Conservation (phyloP, 1,139 yeast species). For the Geotrichum candidum region DNA sequence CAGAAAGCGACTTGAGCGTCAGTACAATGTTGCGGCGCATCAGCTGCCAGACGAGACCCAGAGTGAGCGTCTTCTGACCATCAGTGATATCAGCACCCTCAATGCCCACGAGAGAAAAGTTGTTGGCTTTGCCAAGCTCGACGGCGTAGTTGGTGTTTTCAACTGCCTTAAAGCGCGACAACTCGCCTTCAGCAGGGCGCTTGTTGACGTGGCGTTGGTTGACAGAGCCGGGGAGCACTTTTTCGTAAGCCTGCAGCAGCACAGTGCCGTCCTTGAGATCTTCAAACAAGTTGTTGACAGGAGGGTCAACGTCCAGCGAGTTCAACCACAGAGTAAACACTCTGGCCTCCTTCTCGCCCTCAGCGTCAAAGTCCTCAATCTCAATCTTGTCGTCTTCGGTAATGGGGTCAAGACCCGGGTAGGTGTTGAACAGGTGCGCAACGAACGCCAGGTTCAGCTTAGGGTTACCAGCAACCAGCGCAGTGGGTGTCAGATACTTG, state of each 20-base stretch:
- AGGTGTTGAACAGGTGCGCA: slow-evolving; percentile 91
- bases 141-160: slow-evolving; percentile 97
- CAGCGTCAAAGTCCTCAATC: slow-evolving; percentile 89
- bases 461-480: slow-evolving; percentile 94
- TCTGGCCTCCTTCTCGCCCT: slow-evolving; percentile 98
- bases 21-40: slow-evolving; percentile 92
- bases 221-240: slow-evolving; percentile 90
- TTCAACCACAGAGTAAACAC: slow-evolving; percentile 97
- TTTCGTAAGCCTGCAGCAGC: slow-evolving; percentile 86
- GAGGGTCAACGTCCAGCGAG: slow-evolving; percentile 92
- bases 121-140: slow-evolving; percentile 86
- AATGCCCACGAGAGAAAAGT: slow-evolving; percentile 91
- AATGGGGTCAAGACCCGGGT: slow-evolving; percentile 94
- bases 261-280: slow-evolving; percentile 92
- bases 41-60: slow-evolving; percentile 98
- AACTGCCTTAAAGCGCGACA: slow-evolving; percentile 87
- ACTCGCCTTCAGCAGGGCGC: slow-evolving; percentile 68
- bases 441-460: slow-evolving; percentile 94
- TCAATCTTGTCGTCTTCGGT: slow-evolving; percentile 87
- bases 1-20: slow-evolving; percentile 68
- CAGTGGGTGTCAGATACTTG: slow-evolving; percentile 88
- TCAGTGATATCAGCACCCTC: slow-evolving; percentile 97
- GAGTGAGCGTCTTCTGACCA: slow-evolving; percentile 80
- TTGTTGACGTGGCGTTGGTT: slow-evolving; percentile 76
- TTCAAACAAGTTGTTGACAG: slow-evolving; percentile 85